A percentile compares a stretch with the other conserved stretches of the same genome.
Conservation (phyloP, 129 eudicot species). For the Centrapalus pauciflorus region DNA sequence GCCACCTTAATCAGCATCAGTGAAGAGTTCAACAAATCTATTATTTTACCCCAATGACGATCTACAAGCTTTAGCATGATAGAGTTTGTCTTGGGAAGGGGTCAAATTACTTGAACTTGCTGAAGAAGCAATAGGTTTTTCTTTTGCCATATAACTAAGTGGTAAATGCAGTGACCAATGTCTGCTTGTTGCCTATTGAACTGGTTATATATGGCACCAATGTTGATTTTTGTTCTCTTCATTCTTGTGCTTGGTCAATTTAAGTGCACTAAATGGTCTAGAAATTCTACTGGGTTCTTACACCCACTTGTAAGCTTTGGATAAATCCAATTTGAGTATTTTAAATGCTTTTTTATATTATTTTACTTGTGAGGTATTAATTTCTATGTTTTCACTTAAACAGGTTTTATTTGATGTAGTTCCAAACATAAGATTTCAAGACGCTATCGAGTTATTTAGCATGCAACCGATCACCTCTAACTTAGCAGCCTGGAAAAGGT, state of each 20-base stretch:
- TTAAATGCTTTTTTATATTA: background rate
- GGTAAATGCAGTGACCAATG: background rate
- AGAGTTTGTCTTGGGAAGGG: background rate
- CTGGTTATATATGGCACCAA: background rate
- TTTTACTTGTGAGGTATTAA: background rate
- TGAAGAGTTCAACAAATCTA: too few species aligned
- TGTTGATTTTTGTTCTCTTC: background rate
- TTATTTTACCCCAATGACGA: too few species aligned
- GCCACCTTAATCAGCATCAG: too few species aligned
- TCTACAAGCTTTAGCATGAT: background rate
- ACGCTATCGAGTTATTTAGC: slow-evolving; percentile 81
- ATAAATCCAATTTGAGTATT: background rate
- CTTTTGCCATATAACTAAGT: background rate
- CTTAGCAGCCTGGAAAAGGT: slow-evolving; percentile 92
- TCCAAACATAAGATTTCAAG: slow-evolving; percentile 81
- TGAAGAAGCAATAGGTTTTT: background rate
- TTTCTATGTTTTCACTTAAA: slow-evolving; percentile 5
- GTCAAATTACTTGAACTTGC: background rate
- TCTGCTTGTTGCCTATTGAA: background rate
- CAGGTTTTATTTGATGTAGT: slow-evolving; percentile 96
- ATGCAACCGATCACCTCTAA: slow-evolving; percentile 95
- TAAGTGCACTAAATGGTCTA: background rate
- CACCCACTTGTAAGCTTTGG: slow-evolving; percentile 3
- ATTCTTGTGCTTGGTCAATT: slow-evolving; percentile 1
- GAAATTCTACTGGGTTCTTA: background rate